A percentile compares a stretch with the other conserved stretches of the same genome.
These are phyloP conservation scores for Euphorbia schlechtendalii DNA, from an alignment of 441 rosid genomes.

Conservation along the genomic window DNA sequence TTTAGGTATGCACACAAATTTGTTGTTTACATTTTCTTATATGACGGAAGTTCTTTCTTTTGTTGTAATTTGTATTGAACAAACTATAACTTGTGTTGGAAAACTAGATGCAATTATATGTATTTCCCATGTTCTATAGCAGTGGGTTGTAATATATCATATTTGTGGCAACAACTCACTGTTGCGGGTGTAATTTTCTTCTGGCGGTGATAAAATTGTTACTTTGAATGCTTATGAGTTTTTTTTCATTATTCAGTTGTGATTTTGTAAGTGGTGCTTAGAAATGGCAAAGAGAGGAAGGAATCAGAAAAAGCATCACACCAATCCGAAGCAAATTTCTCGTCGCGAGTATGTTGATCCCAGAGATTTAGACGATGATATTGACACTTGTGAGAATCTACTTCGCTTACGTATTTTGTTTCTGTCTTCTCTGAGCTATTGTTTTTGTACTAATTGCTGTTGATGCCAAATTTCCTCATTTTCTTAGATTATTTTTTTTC, in stretches of 20 bases:
- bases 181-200: too few species aligned
- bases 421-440: background rate
- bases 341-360: conserved; percentile 30
- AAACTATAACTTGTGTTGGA: too few species aligned
- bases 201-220: too few species aligned
- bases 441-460: background rate
- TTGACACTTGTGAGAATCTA: conserved; percentile 51
- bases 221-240: background rate
- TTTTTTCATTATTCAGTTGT: background rate
- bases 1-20: too few species aligned
- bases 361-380: conserved; percentile 53
- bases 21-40: too few species aligned
- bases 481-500: background rate
- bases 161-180: too few species aligned
- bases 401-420: too few species aligned
- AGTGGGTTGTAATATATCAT: too few species aligned
- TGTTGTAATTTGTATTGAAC: too few species aligned
- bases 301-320: conserved; percentile 32
- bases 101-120: too few species aligned
- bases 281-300: conserved; percentile 43
- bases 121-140: too few species aligned
- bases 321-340: conserved; percentile 33
- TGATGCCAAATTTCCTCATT: background rate
- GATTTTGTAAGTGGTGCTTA: background rate
- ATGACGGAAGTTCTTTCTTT: too few species aligned